Evolutionary conservation across 2,329 filamentous ascomycete genomes (phyloP), one percentile per base, ranked within the genome.

Genomic region (Leptographium wingfieldii): DNA sequence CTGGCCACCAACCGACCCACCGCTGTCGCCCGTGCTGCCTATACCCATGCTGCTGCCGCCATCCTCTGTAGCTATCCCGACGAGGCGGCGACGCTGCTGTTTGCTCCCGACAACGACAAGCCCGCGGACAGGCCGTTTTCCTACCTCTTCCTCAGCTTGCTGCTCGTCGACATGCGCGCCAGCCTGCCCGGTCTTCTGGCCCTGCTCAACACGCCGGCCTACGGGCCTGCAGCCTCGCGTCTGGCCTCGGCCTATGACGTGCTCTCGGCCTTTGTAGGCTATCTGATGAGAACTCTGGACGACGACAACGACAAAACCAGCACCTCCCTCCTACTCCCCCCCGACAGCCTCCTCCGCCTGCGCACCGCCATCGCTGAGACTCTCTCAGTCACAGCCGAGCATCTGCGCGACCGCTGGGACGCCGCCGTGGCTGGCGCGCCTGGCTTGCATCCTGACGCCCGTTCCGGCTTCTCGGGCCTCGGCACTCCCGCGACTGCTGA

Each of bases 361-460:
- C 78, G 83, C 48, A 81, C 77, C 56, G 74, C 78, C 59, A 77
- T 88, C 57, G 76, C 79, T 1, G 85, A 88, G 66, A 83, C 84
- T 3, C 76, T 87, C 67, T 82, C 82, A 0, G 70, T 84, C 1
- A 78, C 80, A 0, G 77, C 85, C 61, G 85, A 88, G 70, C 85
- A 84, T 68, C 75, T 88, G 1, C 79, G 84, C 49, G 86, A 88
- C 67, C 74, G 85, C n/a, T 88, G 83, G 82, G 85, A 88, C 67
- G 82, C 81, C 5, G 80, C 81, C 2, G 73, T 81, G n/a, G 80
- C 83, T 3, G 84, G 83, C 12, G 80, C 81, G 7, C 77, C 80
- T 68, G 83, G 83, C 3, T 68, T 87, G 7, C 81, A 87, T 66
- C 80, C 79, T 1, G 77, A 80, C 11, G 81, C 82, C 5, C 77